These are phyloP conservation scores for Debaryomyces subglobosus DNA, from an alignment of 1,139 yeast species.

Conservation along the genomic window DNA sequence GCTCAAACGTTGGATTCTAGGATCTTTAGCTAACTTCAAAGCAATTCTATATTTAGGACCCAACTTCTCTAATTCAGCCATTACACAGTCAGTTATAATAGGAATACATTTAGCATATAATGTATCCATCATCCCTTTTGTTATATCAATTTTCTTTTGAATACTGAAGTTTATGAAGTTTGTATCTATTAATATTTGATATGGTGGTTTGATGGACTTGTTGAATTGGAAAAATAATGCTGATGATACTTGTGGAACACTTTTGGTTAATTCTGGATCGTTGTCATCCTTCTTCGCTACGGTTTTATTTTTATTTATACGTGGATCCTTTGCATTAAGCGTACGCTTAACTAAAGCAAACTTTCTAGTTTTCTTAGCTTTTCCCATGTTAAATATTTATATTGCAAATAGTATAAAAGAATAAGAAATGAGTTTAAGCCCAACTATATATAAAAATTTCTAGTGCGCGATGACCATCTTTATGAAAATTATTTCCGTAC, in stretches of 20 bases:
- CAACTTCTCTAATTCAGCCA: conserved; percentile 95
- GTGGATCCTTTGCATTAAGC: conserved; percentile 70
- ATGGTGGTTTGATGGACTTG: conserved; percentile 93
- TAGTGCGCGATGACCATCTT: conserved; percentile 8
- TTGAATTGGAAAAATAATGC: conserved; percentile 94
- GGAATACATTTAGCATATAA: conserved; percentile 95
- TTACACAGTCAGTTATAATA: conserved; percentile 92
- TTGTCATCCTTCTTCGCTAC: conserved; percentile 40
- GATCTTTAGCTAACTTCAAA: conserved; percentile 87
- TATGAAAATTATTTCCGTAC: background rate
- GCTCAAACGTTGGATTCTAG: conserved; percentile 81
- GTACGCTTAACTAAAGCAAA: conserved; percentile 90
- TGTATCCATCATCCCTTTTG: conserved; percentile 95
- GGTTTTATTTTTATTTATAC: conserved; percentile 43
- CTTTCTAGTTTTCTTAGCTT: conserved; percentile 93
- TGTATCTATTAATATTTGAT: conserved; percentile 92
- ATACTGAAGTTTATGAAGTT: conserved; percentile 95
- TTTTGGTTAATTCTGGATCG: conserved; percentile 82
- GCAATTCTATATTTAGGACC: conserved; percentile 96
- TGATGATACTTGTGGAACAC: conserved; percentile 93
- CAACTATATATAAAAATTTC: conserved; percentile 1
- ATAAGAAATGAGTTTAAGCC: background rate
- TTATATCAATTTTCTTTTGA: conserved; percentile 90
- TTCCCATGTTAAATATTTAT: conserved; percentile 65
- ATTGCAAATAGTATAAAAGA: conserved; percentile 11